Percentiles rank a stretch among this genome's conserved stretches.
Conservation (phyloP, 176 grass and related monocot species). For the Elaeis guineensis region DNA sequence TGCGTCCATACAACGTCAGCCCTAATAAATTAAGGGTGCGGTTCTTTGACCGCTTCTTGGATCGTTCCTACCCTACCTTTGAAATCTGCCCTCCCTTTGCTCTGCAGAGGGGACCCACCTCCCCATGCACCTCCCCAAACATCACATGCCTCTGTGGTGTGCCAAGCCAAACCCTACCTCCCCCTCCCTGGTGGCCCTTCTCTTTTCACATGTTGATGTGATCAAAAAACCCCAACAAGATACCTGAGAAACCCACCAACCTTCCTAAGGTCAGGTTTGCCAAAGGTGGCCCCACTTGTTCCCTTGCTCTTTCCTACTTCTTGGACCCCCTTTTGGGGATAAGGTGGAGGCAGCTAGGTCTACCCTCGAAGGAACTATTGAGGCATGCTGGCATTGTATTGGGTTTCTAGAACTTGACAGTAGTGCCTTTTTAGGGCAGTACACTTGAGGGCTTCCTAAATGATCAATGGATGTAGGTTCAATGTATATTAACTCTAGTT, state of each 20-base stretch:
- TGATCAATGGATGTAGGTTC: too few species aligned
- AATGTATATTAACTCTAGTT: too few species aligned
- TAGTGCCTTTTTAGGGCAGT: too few species aligned
- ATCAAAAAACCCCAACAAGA: not conserved
- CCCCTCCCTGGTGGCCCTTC: not conserved
- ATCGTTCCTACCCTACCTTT: not conserved
- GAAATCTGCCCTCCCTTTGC: not conserved
- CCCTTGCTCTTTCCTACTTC: not conserved
- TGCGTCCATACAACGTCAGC: constrained; percentile 6
- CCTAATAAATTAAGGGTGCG: not conserved
- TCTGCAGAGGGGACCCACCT: not conserved
- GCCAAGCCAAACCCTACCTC: not conserved
- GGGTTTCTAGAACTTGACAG: too few species aligned
- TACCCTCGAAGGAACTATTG: too few species aligned
- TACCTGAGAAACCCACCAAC: constrained; percentile 4
- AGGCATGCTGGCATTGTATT: too few species aligned
- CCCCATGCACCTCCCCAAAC: not conserved
- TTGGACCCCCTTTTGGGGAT: too few species aligned
- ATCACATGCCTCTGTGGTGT: not conserved
- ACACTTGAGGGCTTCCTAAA: too few species aligned
- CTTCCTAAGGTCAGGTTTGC: not conserved
- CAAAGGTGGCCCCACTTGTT: not conserved
- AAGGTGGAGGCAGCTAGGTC: too few species aligned
- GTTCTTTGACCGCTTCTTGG: constrained; percentile 1
- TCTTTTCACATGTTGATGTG: constrained; percentile 1